Conservation (phyloP, 768 basidiomycete genomes). For the Mycena crocata region DNA sequence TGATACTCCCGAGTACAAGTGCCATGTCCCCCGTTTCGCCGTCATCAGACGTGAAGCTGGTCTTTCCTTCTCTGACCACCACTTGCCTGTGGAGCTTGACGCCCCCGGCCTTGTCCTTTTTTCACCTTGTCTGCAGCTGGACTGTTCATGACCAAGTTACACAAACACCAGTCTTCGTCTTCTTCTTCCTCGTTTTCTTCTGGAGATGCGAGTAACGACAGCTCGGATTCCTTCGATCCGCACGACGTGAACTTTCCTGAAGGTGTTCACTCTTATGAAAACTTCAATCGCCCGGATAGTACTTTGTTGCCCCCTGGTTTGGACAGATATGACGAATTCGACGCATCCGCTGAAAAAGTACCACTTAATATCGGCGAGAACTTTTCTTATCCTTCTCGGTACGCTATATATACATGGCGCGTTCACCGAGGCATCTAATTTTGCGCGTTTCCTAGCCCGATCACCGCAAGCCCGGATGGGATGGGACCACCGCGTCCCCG, state of each 20-base stretch:
- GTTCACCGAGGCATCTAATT: neutral
- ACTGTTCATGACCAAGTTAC: conserved; percentile 18
- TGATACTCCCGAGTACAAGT: neutral
- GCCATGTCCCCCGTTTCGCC: neutral
- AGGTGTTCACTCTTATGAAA: conserved; percentile 5
- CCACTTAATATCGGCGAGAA: neutral
- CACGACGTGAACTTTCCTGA: conserved; percentile 11
- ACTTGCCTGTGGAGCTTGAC: conserved; percentile 8
- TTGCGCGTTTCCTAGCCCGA: neutral
- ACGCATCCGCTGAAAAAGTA: conserved; percentile 15
- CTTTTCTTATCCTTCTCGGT: conserved; percentile 14
- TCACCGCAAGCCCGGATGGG: neutral
- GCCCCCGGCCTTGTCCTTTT: conserved; percentile 3
- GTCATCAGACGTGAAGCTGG: conserved; percentile 3
- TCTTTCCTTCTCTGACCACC: conserved; percentile 11
- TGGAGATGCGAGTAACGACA: neutral
- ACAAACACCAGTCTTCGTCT: neutral
- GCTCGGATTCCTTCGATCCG: conserved; percentile 6
- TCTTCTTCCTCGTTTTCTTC: conserved; percentile 12
- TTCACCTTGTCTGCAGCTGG: conserved; percentile 17
- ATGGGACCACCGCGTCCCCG: conserved; percentile 10
- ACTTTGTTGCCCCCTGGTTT: neutral
- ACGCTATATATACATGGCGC: neutral
- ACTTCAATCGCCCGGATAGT: neutral
- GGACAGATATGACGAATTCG: conserved; percentile 3